These are phyloP conservation scores for Pyronema omphalodes DNA, from an alignment of 495 filamentous ascomycete genomes.

Conservation along the genomic window DNA sequence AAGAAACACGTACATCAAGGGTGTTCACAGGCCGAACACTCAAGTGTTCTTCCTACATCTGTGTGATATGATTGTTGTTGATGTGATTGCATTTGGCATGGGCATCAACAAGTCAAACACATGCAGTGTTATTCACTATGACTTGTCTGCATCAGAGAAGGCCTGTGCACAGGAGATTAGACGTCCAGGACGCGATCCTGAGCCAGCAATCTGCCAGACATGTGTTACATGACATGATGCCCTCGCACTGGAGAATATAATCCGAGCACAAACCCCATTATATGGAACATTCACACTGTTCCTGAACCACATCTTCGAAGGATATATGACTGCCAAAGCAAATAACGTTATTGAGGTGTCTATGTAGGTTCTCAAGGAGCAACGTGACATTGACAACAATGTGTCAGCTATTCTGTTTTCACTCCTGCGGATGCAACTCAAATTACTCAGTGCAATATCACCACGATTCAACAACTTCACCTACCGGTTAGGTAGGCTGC, in stretches of 20 bases:
- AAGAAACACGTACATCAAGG: too few species aligned
- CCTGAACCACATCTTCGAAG: constrained; percentile 30
- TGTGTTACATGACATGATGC: constrained; percentile 35
- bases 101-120: constrained; percentile 95
- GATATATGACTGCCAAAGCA: constrained; percentile 13
- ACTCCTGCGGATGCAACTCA: constrained; percentile 36
- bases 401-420: constrained; percentile 32
- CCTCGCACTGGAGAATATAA: constrained; percentile 35
- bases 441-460: constrained; percentile 35
- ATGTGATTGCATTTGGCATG: constrained; percentile 98
- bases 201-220: constrained; percentile 39
- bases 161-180: constrained; percentile 97
- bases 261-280: constrained; percentile 37
- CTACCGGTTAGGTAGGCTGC: constrained; percentile 26
- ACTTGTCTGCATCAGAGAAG: constrained; percentile 84
- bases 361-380: constrained; percentile 27
- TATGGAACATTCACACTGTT: constrained; percentile 28
- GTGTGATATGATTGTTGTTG: constrained; percentile 48
- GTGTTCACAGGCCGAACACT: constrained; percentile 26
- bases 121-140: constrained; percentile 84
- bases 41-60: constrained; percentile 38
- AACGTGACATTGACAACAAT: constrained; percentile 32
- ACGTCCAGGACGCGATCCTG: constrained; percentile 83
- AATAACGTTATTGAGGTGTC: constrained; percentile 32
- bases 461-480: constrained; percentile 36